Evolutionary conservation across 2,329 filamentous ascomycete species (phyloP), one percentile per base, ranked within the genome.

Genomic region (Penicillium vulpinum): DNA sequence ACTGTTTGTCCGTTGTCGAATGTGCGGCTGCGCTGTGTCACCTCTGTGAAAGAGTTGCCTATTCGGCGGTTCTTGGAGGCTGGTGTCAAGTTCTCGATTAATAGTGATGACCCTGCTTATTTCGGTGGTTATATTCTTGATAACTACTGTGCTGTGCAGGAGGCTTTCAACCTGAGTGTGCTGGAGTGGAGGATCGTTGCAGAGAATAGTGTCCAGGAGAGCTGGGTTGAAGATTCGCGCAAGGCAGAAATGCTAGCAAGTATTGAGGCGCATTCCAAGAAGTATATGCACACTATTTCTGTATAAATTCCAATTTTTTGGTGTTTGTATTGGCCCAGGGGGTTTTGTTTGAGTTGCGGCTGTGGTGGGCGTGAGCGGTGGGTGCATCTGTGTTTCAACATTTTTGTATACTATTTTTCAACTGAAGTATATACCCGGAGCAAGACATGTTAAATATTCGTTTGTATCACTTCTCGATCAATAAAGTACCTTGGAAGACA

Each of bases 1-100:
- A 89, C 88, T 0, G 78, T 91, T 36, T 93, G 89, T 68, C 90
- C 90, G 1, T 69, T 90, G 58, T 89, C 86, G 63, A 92, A 93
- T 72, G 84, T 92, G 11, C 77, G 82, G 63, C 70, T 90, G 62
- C 75, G 78, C n/a, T 86, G 81, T 62, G 81, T 86, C 2, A 64
- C 75, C 47, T 72, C 73, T 28, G 76, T 89, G 22, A 71, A 75
- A 21, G 77, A 86, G 50, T 76, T 88, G 33, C 88, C 88, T 0
- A 80, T 91, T 57, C 78, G 85, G 15, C 77, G 75, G 51, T 87
- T 90, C 63, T 72, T 91, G 21, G 82, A 88, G 39, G 77, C 77
- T 6, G 85, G 86, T 0, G 84, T 91, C 38, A 80, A 77, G 59
- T 90, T 91, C 72, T 88, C 84, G 54, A 84, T 91, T 70, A 91